Base-by-base conservation (phyloP, 2,329 filamentous ascomycete genomes). In the Ophiostoma populinum region DNA sequence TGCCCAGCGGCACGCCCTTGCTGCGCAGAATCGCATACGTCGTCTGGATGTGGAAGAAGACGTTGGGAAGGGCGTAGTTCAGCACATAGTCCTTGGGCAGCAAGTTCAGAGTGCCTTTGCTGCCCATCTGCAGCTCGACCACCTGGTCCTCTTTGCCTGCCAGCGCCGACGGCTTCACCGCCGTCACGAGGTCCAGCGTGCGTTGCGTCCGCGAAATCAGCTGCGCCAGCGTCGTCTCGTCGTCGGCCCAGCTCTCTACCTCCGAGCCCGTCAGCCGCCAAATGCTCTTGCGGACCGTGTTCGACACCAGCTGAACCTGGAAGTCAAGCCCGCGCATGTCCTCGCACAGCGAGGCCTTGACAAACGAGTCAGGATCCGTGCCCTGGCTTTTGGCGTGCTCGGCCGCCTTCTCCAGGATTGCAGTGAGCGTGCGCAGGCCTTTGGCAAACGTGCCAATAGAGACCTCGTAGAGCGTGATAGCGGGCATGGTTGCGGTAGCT, bases 31-130 rank as follows among this genome's bases (percentile, higher is more conserved):
- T 64, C 2, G 49, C 55, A 49, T 77, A 76, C 6, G 64, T 62
- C 6, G 60, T 70, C 17, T 54, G 59, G 5, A 66, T 40, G 45
- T 77, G 73, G 48, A 77, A 77, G 50, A 59, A 71, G 45, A 74
- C 60, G 47, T 75, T 75, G 10, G 70, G 69, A 25, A 73, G 39
- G 3, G 52, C 57, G 46, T 59, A 64, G 2, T 48, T 47, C 13
- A 56, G 42, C 6, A 67, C 44, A 39, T 67, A 72, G 0, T 52
- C 49, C 32, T 45, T 41, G 25, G 38, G 43, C 11, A 42, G 37
- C 15, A 47, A 31, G 28, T 42, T 43, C 21, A 40, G 12, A 9
- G 39, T 31, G 5, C 34, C 40, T 10, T 5, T 5, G 10, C 31
- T 36, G 25, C 44, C 43, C 33, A 47, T 33, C 34, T 43, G 36